Evolutionary conservation across 106 monocot genomes (phyloP).

Genomic region (Triglochin maritima): DNA sequence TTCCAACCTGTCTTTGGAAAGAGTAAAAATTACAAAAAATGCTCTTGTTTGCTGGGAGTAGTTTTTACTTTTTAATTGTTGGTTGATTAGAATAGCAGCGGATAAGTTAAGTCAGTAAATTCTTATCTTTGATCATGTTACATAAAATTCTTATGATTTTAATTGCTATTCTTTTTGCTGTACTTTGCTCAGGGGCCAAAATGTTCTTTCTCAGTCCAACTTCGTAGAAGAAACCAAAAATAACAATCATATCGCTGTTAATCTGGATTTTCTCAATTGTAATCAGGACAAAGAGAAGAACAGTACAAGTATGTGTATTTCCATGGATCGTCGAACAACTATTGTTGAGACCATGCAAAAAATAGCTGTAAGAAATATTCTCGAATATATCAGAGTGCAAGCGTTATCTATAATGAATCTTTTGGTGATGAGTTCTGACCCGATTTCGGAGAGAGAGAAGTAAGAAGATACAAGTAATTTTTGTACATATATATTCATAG

Average conservation of each 20-base stretch:
- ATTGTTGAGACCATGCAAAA: neutral
- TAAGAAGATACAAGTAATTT: neutral
- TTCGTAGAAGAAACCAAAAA: neutral
- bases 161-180: neutral
- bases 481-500: neutral
- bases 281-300: neutral
- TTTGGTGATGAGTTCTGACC: neutral
- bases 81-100: no score
- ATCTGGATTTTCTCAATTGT: neutral
- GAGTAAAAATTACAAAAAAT: no score
- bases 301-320: neutral
- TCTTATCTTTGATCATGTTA: neutral
- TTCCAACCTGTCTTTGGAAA: no score
- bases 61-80: no score
- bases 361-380: neutral
- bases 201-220: neutral
- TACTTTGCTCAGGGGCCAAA: slow-evolving; percentile 11
- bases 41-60: no score
- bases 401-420: slow-evolving; percentile 8
- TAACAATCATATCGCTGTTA: neutral
- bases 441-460: slow-evolving; percentile 9
- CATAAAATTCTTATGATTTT: neutral
- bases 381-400: slow-evolving; percentile 3
- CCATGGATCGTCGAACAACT: neutral
- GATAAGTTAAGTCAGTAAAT: no score